Base-by-base conservation (phyloP, 148 eudicot genomes). In the Rhododendron griersonianum region DNA sequence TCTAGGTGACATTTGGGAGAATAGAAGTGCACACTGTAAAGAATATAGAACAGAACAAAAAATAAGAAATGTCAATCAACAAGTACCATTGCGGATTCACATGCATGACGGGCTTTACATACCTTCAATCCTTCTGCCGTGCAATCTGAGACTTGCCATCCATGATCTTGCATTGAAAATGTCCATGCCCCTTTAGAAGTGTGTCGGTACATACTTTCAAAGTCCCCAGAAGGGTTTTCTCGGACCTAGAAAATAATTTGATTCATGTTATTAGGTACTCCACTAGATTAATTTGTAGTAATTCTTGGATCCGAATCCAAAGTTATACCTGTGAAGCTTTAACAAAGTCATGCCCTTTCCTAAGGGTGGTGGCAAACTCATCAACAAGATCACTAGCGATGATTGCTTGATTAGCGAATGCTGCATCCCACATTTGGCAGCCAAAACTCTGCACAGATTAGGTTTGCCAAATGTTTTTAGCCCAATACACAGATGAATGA, bases 61-160 rank as follows among this genome's bases (percentile, higher is more conserved):
- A 45, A 30, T 21, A 3, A 57, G 18, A 59, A 15, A 35, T 44
- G 39, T 25, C 28, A 15, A 25, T 48, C 11, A 3, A 11, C 7
- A 48, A 13, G 19, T 25, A n/a, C 16, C 55, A 8, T 48, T 48
- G 39, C 37, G 15, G 18, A 71, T 13, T 30, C 76, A 30, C 5
- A 10, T 25, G 65, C 37, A 21, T 48, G 65, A 15, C 0, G 35
- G 18, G 47, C 1, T 53, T 9, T 82, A 41, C 14, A 25, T 82
- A 93, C 96, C 90, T 92, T 94, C 11, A 94, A 89, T 15, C 94
- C 96, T 88, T 94, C 96, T 8, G 91, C 92, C 1, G 95, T 94
- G 88, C 94, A 93, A 78, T 94, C 95, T 8, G 96, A 94, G 85
- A 94, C 94, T 79, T 91, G 94, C 96, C 94, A 94, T 25, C 96